phyloP scores from a whole-genome alignment of 495 filamentous ascomycete genomes.

The Neurospora sp. region DNA sequence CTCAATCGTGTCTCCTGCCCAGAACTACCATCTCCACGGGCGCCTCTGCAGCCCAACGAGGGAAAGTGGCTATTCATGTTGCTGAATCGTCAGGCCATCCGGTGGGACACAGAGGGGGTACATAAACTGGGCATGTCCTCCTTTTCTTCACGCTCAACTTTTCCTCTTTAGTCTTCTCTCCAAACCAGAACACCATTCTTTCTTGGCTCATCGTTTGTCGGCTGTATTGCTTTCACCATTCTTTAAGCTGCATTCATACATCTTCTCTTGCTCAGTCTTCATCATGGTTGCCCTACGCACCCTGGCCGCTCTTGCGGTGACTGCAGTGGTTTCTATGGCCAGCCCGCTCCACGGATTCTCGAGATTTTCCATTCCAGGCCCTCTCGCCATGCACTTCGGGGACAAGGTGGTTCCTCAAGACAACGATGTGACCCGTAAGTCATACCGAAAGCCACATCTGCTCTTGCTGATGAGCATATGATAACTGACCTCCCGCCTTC shows the following conservation, averaged over 20 bases:
- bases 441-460: background rate
- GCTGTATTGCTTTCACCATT: background rate
- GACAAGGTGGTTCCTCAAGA: background rate
- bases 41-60: background rate
- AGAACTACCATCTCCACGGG: background rate
- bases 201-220: background rate
- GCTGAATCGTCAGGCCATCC: background rate
- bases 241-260: background rate
- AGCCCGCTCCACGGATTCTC: slow-evolving; percentile 27
- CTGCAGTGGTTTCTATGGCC: slow-evolving; percentile 19
- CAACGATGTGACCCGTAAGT: background rate
- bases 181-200: background rate
- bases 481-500: background rate
- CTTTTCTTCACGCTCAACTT: background rate
- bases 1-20: background rate
- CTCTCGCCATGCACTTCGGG: background rate
- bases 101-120: background rate
- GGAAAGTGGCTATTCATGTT: background rate
- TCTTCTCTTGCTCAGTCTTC: background rate
- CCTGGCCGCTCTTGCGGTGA: slow-evolving; percentile 18
- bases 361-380: background rate
- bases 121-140: background rate
- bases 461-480: background rate
- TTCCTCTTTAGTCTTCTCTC: background rate
- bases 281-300: slow-evolving; percentile 23